Evolutionary conservation across 176 grass and related monocot genomes (phyloP).

Genomic region (Ampelocalamus luodianensis): DNA sequence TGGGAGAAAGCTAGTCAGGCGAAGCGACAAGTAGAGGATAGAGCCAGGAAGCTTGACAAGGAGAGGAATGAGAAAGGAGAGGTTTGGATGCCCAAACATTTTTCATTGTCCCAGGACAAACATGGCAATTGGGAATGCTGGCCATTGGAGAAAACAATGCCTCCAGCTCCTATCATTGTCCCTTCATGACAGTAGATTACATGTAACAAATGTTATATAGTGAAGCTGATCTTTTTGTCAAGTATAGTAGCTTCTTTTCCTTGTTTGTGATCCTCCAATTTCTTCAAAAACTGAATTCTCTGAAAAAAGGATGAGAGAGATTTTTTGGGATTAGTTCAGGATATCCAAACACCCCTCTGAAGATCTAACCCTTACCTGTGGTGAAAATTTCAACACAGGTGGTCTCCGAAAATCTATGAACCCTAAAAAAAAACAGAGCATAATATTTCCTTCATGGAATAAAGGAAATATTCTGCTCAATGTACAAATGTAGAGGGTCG

Average conservation of each 20-base stretch:
- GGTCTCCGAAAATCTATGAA: background rate
- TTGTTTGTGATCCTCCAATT: background rate
- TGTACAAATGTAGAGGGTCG: background rate
- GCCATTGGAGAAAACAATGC: slow-evolving; percentile 55
- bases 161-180: slow-evolving; percentile 61
- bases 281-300: background rate
- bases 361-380: too few species aligned
- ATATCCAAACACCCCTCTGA: background rate
- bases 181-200: slow-evolving; percentile 33
- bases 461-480: too few species aligned
- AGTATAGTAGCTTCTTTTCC: background rate
- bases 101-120: slow-evolving; percentile 68
- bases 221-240: slow-evolving; percentile 19
- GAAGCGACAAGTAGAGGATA: slow-evolving; percentile 75
- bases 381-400: background rate
- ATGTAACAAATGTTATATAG: slow-evolving; percentile 33
- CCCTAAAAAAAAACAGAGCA: background rate
- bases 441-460: background rate
- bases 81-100: slow-evolving; percentile 84
- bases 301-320: background rate
- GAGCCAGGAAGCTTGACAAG: slow-evolving; percentile 60
- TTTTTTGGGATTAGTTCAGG: background rate
- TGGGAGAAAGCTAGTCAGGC: slow-evolving; percentile 73
- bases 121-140: slow-evolving; percentile 76
- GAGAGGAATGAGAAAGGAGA: slow-evolving; percentile 65